Evolutionary conservation across 306 rosid species (phyloP), one percentile per base, ranked within the genome.

Genomic region (Inga oerstediana): DNA sequence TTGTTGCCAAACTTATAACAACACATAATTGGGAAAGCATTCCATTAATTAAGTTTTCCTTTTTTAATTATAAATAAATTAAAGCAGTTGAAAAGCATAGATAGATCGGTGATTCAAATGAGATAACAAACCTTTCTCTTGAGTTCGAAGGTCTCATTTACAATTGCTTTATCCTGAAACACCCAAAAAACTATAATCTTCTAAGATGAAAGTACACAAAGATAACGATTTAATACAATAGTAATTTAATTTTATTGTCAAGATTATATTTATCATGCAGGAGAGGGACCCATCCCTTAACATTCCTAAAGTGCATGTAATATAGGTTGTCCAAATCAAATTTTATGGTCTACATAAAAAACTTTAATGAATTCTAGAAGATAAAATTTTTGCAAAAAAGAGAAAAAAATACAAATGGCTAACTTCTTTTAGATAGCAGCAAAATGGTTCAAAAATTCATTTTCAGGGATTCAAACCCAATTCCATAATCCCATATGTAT

Each of bases 131-230:
- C 86, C 79, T 72, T 83, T n/a, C 43, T 83, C 70, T 78, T 72
- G 78, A 78, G 82, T 11, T 12, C 74, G 30, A 16, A 72, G 69
- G 65, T 48, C 35, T 83, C 75, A 14, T 72, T 35, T 16, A 41
- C 37, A 3, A 44, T 10, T 39, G 16, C 65, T 59, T 78, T 72
- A 58, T 72, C 83, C 86, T 83, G 86, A 72, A 78, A 83, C 37
- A 72, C 3, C 41, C n/a, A 68, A 11, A 11, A 56, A 32, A 34
- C 3, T 66, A 27, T 10, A n/a, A 61, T 48, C 48, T 19, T 5
- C 10, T 64, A 64, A 64, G 39, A 24, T 64, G 37, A 12, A 24
- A 37, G 22, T n/a, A 65, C 8, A 32, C 22, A 19, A 32, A 32
- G 34, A 32, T 32, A 0, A 37, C 39, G 22, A 58, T n/a, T 8